These are phyloP conservation scores for Pochonia chlamydosporia DNA, from an alignment of 2,329 filamentous ascomycete species.

Conservation along the genomic window DNA sequence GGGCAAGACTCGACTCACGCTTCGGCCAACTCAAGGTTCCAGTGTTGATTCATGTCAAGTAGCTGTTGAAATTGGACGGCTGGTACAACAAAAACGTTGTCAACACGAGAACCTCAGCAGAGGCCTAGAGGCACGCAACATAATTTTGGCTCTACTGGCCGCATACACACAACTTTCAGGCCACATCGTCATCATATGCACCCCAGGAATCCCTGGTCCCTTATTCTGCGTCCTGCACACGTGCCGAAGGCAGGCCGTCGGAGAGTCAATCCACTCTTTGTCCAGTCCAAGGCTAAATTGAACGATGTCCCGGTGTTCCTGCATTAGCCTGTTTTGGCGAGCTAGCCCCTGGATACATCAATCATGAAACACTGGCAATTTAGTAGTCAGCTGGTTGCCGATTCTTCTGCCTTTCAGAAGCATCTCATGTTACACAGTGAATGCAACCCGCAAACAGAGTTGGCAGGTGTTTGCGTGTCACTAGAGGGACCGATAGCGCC, in stretches of 20 bases:
- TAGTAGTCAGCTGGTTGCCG: constrained; percentile 14
- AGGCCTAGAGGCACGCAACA: too few relatives aligned
- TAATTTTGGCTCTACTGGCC: too few relatives aligned
- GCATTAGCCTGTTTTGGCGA: constrained; percentile 20
- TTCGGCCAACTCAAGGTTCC: too few relatives aligned
- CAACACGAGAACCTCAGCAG: too few relatives aligned
- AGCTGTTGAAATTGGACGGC: too few relatives aligned
- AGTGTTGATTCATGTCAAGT: too few relatives aligned
- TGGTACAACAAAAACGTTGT: too few relatives aligned
- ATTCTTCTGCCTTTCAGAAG: background rate
- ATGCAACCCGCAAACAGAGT: too few relatives aligned
- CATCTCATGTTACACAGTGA: background rate
- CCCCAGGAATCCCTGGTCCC: background rate
- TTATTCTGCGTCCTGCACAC: background rate
- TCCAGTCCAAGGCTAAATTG: constrained; percentile 18
- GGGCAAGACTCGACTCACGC: too few relatives aligned
- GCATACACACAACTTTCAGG: too few relatives aligned
- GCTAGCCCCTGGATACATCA: constrained; percentile 10
- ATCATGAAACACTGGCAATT: constrained; percentile 23
- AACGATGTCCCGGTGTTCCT: constrained; percentile 21
- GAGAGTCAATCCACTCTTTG: constrained; percentile 6
- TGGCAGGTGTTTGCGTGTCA: too few relatives aligned
- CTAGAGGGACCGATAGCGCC: too few relatives aligned
- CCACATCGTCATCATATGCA: background rate
- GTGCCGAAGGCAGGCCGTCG: background rate